phyloP scores from a whole-genome alignment of 176 grass and related monocot species.

The Saccharum spontaneum region DNA sequence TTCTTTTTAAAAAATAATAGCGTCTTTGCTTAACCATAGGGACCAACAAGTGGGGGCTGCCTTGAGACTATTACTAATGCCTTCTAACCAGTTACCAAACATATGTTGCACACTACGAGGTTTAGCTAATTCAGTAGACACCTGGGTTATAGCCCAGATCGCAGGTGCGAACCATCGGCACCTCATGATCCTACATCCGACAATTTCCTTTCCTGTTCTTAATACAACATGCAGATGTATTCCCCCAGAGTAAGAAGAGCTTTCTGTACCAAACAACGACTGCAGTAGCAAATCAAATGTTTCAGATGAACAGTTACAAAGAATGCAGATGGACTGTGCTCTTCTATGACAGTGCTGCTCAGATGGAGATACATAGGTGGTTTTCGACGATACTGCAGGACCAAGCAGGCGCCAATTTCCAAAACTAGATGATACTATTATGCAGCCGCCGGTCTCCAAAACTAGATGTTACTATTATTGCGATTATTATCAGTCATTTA shows the following conservation, averaged over 20 bases:
- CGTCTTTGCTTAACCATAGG: no score
- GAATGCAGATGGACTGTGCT: not conserved
- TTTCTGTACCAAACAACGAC: not conserved
- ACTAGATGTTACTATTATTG: not conserved
- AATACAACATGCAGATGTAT: not conserved
- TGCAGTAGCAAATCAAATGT: not conserved
- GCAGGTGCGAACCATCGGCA: not conserved
- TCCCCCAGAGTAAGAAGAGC: not conserved
- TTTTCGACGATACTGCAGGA: not conserved
- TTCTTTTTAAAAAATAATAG: no score
- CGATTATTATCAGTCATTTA: not conserved
- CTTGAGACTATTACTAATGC: no score
- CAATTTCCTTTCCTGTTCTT: not conserved
- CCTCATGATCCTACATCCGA: not conserved
- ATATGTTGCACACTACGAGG: no score
- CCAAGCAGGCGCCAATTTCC: not conserved
- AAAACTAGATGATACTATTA: not conserved
- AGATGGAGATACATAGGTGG: not conserved
- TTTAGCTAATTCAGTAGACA: no score
- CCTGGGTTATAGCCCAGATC: no score
- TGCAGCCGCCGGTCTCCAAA: not conserved
- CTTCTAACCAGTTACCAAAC: no score
- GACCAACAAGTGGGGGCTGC: no score
- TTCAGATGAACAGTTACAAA: not conserved
- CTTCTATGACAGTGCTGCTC: not conserved